Evolutionary conservation across 2,329 filamentous ascomycete species (phyloP), one percentile per base, ranked within the genome.

Genomic region (Colletotrichum spinosum): DNA sequence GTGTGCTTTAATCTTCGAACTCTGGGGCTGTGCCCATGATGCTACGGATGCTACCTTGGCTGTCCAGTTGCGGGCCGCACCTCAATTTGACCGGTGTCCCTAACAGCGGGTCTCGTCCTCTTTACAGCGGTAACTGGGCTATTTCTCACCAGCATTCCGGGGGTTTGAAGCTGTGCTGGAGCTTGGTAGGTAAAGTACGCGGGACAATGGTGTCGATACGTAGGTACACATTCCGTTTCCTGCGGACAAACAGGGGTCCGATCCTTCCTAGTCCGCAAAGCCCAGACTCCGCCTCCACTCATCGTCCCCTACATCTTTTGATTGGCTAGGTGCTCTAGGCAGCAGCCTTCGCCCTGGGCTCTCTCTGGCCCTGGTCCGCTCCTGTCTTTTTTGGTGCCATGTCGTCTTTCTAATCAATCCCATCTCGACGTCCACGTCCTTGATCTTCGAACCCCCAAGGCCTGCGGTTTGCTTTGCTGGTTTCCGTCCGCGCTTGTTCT

Each of bases 341-440:
- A 77, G 74, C 75, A 77, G 75, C 70, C 70, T 69, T 34, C 50
- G 57, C 69, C 60, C 69, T 65, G 69, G 74, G 71, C 71, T 52
- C 52, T 41, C 67, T 56, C 63, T 46, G 42, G 39, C 61, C 55
- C 50, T 58, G 41, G 37, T 52, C 39, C 56, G 53, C 46, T 60
- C 39, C 37, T 15, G 33, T 55, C 55, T 61, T 60, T 57, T 57
- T 70, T 25, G 25, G 25, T 25, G 25, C 25, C 4, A 25, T 25
- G 25, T 25, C 25, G 25, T 25, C 25, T 68, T 69, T 68, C 67
- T 60, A 67, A 66, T 53, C 65, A 67, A 58, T 17, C n/a, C 44
- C 15, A 10, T 55, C 63, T 69, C 63, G 64, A 59, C 12, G 34
- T 58, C 45, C 44, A 5, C 25, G 25, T 25, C 4, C 25, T 25